Conservation (phyloP, 129 eudicot genomes). For the Helichrysum umbraculigerum region DNA sequence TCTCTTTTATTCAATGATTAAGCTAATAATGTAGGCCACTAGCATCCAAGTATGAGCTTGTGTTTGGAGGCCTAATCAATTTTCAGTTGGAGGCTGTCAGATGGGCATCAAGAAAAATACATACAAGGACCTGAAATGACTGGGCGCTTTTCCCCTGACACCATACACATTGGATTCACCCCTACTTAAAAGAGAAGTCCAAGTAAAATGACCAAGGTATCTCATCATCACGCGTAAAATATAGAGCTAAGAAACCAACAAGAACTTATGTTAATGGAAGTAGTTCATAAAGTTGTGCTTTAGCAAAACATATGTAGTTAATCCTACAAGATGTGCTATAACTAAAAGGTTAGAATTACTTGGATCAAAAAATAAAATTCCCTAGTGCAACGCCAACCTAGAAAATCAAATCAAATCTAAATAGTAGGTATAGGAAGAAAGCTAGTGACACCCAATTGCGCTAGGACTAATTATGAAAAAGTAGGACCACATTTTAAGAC, state of each 20-base stretch:
- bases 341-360: neutral
- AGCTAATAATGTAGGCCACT: neutral
- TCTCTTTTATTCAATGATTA: no score
- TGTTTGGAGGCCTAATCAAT: neutral
- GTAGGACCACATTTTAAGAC: neutral
- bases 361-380: neutral
- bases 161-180: neutral
- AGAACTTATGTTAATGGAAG: neutral
- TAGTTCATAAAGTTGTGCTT: neutral
- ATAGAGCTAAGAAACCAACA: neutral
- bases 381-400: neutral
- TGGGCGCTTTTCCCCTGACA: neutral
- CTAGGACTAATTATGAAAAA: neutral
- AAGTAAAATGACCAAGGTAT: slow-evolving; percentile 3
- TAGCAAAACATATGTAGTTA: neutral
- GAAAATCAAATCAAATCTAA: neutral
- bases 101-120: neutral
- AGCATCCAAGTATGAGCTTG: neutral
- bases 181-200: neutral
- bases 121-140: neutral
- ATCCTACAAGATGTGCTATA: neutral
- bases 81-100: neutral
- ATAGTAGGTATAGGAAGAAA: no score
- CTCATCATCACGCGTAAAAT: neutral
- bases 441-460: neutral